A percentile compares a stretch with the other conserved stretches of the same genome.
Evolutionary conservation across 495 filamentous ascomycete species (phyloP).

Genomic region (Bacidia gigantensis): DNA sequence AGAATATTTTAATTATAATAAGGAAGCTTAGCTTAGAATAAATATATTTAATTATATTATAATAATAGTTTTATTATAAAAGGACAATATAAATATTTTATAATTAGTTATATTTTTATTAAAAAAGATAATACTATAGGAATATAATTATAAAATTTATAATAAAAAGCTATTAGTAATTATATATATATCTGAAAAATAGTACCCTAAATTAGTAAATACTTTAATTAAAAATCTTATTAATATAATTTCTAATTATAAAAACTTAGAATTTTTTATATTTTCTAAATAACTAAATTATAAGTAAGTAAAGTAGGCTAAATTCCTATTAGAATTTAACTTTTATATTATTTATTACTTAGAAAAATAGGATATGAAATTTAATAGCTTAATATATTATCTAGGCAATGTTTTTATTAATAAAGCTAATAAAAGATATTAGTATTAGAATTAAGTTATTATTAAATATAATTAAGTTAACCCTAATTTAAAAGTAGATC

Average conservation of each 20-base stretch:
- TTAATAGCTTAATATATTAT: neutral
- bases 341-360: neutral
- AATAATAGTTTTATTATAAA: neutral
- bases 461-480: neutral
- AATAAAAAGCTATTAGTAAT: neutral
- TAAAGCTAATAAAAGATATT: neutral
- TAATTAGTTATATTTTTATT: neutral
- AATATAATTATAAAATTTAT: neutral
- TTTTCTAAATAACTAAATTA: neutral
- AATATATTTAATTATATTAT: conserved; percentile 3
- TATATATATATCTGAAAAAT: neutral
- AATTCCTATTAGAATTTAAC: neutral
- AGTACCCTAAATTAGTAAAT: neutral
- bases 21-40: neutral
- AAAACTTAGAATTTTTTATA: neutral
- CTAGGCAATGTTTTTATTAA: neutral
- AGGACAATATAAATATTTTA: neutral
- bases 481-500: neutral
- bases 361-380: neutral
- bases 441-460: neutral
- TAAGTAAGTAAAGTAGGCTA: neutral
- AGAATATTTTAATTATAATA: neutral
- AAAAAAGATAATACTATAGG: neutral
- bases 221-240: neutral
- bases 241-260: neutral